Evolutionary conservation across 306 rosid species (phyloP).

Genomic region (Hylodesmum podocarpum): DNA sequence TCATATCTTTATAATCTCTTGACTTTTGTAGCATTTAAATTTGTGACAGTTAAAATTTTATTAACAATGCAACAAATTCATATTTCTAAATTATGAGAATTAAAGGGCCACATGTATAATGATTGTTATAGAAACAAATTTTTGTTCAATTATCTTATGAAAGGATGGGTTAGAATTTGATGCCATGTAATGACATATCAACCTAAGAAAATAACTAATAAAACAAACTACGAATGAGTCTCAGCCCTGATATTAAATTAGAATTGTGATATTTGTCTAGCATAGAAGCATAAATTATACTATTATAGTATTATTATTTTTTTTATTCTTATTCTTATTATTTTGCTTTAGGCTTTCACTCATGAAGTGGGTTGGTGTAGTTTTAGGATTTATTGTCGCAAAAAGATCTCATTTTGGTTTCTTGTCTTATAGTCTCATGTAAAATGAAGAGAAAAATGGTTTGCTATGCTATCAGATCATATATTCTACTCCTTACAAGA

Average conservation of each 20-base stretch:
- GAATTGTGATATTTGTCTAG: neutral
- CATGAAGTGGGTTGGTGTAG: conserved; percentile 15
- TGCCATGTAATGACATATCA: neutral
- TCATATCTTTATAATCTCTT: neutral
- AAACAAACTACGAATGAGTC: conserved; percentile 4
- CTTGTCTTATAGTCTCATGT: neutral
- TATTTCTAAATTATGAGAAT: neutral
- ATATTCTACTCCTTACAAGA: conserved; percentile 7
- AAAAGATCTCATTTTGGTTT: conserved; percentile 9
- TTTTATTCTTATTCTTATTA: no score
- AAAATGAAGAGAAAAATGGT: conserved; percentile 17
- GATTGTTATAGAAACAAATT: neutral
- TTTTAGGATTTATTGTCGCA: conserved; percentile 25
- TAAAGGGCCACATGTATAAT: neutral
- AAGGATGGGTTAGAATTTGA: no score
- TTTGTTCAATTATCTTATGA: neutral
- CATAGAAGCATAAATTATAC: neutral
- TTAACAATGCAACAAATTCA: neutral
- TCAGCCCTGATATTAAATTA: neutral
- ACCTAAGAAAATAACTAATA: neutral
- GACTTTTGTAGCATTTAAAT: neutral
- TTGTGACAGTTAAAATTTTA: neutral
- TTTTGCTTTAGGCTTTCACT: conserved; percentile 16
- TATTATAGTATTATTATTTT: neutral
- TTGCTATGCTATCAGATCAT: conserved; percentile 4